Evolutionary conservation across 306 rosid genomes (phyloP), one percentile per base, ranked within the genome.

Genomic region (Prunus armeniaca): DNA sequence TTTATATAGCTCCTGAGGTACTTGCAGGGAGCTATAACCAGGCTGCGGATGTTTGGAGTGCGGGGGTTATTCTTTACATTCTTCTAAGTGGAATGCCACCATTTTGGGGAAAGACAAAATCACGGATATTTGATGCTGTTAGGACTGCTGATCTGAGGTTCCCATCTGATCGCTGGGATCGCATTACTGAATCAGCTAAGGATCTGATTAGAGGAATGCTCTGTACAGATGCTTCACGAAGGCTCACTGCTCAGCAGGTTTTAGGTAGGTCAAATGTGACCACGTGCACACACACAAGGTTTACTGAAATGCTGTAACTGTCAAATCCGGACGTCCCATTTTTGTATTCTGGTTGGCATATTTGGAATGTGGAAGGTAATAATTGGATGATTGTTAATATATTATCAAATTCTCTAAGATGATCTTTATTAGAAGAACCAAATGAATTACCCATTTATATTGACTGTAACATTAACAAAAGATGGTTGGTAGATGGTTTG

Each of bases 11-110:
- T 64, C 97, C 96, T 0, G 96, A 92, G 83, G 97, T 92, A 67
- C 87, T 92, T 65, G 92, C 97, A 1, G 92, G 96, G 71, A 87
- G 88, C 60, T 92, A 92, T 87, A 88, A 92, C 79, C 91, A 92
- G 84, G 90, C 96, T 65, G 96, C 96, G 9, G 97, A 92, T 83
- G 93, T 90, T 12, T 92, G 97, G 93, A 92, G 97, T 76, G 90
- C 96, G 1, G 96, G 97, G 10, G 97, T 92, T 72, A 87, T 90
- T 76, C 96, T 92, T 71, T 92, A 92, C 77, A 90, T 90, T 84
- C 91, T 92, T 78, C 85, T 92, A 60, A 88, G 97, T 12, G 96
- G 93, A 38, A 87, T 82, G 86, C 93, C 97, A 12, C 97, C 96
- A 1, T 92, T 90, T 86, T 90, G 96, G 97, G 97, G 97, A 50